These are phyloP conservation scores for Ophiostoma ulmi DNA, from an alignment of 2,329 filamentous ascomycete genomes.

Conservation along the genomic window DNA sequence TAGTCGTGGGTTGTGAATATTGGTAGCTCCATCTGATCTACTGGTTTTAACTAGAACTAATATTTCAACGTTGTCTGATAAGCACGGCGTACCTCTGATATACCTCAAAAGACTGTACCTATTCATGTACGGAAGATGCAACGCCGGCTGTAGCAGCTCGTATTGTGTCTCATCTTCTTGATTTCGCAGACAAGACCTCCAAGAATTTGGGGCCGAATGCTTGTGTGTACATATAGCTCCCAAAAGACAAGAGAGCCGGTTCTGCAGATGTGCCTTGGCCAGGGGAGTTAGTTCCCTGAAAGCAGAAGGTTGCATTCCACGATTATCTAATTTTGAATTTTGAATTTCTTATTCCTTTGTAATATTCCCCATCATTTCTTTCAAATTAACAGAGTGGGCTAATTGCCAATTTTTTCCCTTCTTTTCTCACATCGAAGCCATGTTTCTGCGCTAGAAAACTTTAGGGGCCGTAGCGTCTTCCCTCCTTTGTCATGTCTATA, in stretches of 20 bases:
- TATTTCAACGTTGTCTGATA: neutral
- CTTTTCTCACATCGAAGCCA: neutral
- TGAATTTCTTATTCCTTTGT: neutral
- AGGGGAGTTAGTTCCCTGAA: slow-evolving; percentile 10
- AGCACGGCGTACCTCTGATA: neutral
- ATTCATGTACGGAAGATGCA: neutral
- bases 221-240: neutral
- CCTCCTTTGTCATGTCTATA: neutral
- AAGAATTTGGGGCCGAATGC: neutral
- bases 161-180: neutral
- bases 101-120: neutral
- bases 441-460: slow-evolving; percentile 11
- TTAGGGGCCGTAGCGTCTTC: neutral
- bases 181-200: neutral
- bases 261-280: slow-evolving; percentile 3
- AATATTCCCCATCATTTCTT: neutral
- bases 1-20: neutral
- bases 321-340: slow-evolving; percentile 1
- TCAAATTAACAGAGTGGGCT: slow-evolving; percentile 5
- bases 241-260: neutral
- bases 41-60: neutral
- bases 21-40: neutral
- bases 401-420: neutral
- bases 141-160: neutral
- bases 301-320: slow-evolving; percentile 9